A percentile compares a stretch with the other conserved stretches of the same genome.
Conservation (phyloP, 352 stramenopile genomes). For the Globisporangium paddicum region DNA sequence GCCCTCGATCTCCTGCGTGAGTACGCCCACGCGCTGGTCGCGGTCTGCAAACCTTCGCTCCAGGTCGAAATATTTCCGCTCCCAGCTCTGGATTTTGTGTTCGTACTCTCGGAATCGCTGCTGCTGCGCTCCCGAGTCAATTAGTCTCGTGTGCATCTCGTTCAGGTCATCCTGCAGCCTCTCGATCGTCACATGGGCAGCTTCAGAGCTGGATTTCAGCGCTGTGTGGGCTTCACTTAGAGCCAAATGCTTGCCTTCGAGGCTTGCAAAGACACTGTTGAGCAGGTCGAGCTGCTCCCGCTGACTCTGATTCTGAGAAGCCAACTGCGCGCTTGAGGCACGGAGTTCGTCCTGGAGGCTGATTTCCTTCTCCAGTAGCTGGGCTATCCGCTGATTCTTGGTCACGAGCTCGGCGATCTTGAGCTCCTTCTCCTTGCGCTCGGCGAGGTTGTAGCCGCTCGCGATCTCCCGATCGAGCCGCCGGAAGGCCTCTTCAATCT, state of each 20-base stretch:
- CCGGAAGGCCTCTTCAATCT: conserved; percentile 40
- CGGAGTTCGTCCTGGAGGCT: conserved; percentile 28
- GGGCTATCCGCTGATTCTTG: conserved; percentile 61
- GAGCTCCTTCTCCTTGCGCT: conserved; percentile 62
- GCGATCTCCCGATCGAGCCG: conserved; percentile 48
- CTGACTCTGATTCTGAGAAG: conserved; percentile 20
- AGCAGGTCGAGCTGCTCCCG: conserved; percentile 33
- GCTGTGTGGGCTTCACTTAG: conserved; percentile 24
- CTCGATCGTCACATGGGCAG: conserved; percentile 25
- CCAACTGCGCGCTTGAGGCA: conserved; percentile 23
- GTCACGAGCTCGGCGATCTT: conserved; percentile 49
- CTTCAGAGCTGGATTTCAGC: conserved; percentile 26
- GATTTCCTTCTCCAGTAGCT: conserved; percentile 50
- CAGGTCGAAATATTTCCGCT: conserved; percentile 26
- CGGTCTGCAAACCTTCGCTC: conserved; percentile 20
- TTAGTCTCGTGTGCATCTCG: conserved; percentile 22
- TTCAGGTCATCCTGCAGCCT: conserved; percentile 26
- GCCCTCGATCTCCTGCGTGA: conserved; percentile 18
- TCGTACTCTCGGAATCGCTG: conserved; percentile 37
- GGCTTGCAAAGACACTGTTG: conserved; percentile 26
- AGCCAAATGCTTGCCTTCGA: conserved; percentile 34
- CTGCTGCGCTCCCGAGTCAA: conserved; percentile 14
- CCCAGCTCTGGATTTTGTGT: conserved; percentile 31
- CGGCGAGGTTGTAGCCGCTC: conserved; percentile 45
- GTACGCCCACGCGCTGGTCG: conserved; percentile 20